Evolutionary conservation across 768 basidiomycete genomes (phyloP), one percentile per base, ranked within the genome.

Genomic region (Trametes elegans): DNA sequence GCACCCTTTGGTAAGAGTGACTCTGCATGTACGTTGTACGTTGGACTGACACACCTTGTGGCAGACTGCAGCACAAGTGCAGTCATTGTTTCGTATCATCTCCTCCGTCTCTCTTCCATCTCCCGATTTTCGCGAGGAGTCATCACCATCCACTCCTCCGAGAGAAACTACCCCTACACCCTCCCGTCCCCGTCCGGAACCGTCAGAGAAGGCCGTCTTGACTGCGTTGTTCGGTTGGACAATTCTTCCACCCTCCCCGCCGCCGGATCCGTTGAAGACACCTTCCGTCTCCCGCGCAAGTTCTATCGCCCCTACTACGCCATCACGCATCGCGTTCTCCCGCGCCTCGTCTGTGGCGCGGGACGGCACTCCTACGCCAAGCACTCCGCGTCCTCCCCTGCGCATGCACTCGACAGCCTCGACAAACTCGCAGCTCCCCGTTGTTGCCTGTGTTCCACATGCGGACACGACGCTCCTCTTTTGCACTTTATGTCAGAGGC

Each of bases 401-500:
- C 49, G 45, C 21, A 40, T 23, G 5, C 18, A 24, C 0, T 40
- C 50, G 0, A 41, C 58, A n/a, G 34, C 43, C 10, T 50, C 60
- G 3, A 21, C 54, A 0, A 21, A 36, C 9, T 59, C 44, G 23
- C 26, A 60, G 48, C 18, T 43, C 32, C 21, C 47, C 18, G 7
- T 46, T 23, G 34, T 29, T 26, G 21, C 32, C 13, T 31, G 29
- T 9, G 24, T 16, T 3, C 1, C 41, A 5, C 56, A 50, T 14
- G 72, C 74, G 11, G 82, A 83, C 27, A 74, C 79, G 24, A 70
- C 80, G 0, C 72, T 88, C 8, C 68, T 91, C 1, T 78, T 83
- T 56, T 92, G 90, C 58, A 58, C 72, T 9, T 73, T 92, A 16
- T 92, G 89, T 64, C 87, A 88, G 62, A 79, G 90, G n/a, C 80